Conservation (phyloP, 2,329 filamentous ascomycete genomes). For the Fusarium piperis region DNA sequence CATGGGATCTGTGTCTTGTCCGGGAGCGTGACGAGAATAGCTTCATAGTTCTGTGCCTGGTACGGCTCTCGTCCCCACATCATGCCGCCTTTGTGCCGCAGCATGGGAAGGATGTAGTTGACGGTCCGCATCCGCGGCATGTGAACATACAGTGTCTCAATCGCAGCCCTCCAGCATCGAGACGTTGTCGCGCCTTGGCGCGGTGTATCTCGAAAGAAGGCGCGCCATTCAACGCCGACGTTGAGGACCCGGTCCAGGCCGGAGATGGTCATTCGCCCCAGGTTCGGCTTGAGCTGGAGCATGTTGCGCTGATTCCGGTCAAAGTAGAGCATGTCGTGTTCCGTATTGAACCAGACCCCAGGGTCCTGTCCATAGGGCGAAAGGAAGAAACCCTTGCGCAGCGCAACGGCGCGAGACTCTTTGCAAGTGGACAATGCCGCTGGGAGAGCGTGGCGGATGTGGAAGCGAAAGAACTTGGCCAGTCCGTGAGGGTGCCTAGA, state of each 20-base stretch:
- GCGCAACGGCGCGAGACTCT: conserved; percentile 42
- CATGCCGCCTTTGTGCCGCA: conserved; percentile 40
- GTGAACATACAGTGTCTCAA: conserved; percentile 34
- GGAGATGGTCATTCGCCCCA: conserved; percentile 13
- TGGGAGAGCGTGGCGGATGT: conserved; percentile 35
- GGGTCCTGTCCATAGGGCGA: conserved; percentile 9
- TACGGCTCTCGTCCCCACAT: conserved; percentile 43
- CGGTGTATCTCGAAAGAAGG: conserved; percentile 42
- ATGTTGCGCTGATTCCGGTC: conserved; percentile 39
- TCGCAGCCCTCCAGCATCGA: conserved; percentile 31
- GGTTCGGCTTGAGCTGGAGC: conserved; percentile 21
- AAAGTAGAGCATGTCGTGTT: conserved; percentile 44
- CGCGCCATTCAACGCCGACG: conserved; percentile 45
- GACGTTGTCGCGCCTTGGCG: conserved; percentile 35
- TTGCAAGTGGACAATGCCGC: conserved; percentile 34
- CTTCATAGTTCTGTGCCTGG: conserved; percentile 23
- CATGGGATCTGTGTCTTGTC: conserved; percentile 37
- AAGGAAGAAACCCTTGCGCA: conserved; percentile 42
- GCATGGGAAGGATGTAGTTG: conserved; percentile 41
- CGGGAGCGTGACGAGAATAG: conserved; percentile 35
- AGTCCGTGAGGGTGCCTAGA: not conserved
- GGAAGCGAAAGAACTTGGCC: conserved; percentile 30
- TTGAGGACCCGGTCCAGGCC: conserved; percentile 41
- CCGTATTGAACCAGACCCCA: conserved; percentile 41
- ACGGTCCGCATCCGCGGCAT: conserved; percentile 39